Base-by-base conservation (phyloP, 2,329 filamentous ascomycete genomes). In the Aspergillus proliferans region DNA sequence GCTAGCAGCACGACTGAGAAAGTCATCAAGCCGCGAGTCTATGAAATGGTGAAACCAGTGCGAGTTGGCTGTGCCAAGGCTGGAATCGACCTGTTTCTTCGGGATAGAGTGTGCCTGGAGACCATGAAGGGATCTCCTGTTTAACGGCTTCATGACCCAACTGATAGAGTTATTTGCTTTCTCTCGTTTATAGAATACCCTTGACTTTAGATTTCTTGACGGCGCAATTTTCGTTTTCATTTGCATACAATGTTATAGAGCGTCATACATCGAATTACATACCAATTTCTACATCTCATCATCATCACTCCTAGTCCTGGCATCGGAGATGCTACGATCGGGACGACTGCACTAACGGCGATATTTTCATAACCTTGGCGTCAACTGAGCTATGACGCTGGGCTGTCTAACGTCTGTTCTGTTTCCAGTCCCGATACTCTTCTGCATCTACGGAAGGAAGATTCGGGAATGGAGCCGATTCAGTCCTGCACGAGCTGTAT, bases 381-480 rank as follows among this genome's bases (percentile, higher is more conserved):
- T 65, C 3, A 41, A 56, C 4, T 67, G 62, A 60, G 61, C 62
- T 1, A 59, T 59, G 41, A 62, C 58, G 2, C 45, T 67, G 4
- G 62, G 52, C 4, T 66, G 63, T 48, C 46, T 65, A 2, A 58
- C 60, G 4, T 50, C 58, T 0, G 52, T 49, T 0, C 50, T 67
- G 34, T 51, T 75, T 7, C 73, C 73, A 1, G 70, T 70, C 3
- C 73, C 73, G 1, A 63, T 75, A 14, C 47, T 73, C 40, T 61
- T 76, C 46, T 76, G 69, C 63, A 64, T 59, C n/a, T 75, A 65
- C 55, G 73, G 74, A 0, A 63, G 64, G 46, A 59, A 41, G 41
- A 60, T 76, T 51, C 61, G 73, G 46, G 58, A 49, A 10, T 71
- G 59, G 62, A 76, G 72, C 58, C 64, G 64, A 48, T 76, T 64